A percentile compares a stretch with the other conserved stretches of the same genome.
Conservation (phyloP, 1,284 basidiomycete genomes). For the Rhizopogon parksii region DNA sequence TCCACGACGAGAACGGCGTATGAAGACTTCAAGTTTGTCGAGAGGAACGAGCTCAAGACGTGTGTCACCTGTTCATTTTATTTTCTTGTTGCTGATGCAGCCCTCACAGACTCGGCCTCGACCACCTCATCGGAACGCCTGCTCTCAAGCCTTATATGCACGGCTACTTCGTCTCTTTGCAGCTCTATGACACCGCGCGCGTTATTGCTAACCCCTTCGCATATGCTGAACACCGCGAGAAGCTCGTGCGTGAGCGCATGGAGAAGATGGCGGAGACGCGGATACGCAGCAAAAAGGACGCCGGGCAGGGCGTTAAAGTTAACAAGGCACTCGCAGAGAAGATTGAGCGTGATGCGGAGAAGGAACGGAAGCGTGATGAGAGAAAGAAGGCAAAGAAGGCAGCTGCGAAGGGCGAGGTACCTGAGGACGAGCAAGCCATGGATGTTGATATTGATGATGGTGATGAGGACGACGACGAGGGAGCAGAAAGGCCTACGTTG, state of each 20-base stretch:
- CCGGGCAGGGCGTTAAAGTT: conserved; percentile 56
- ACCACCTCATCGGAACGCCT: conserved; percentile 90
- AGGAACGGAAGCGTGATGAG: conserved; percentile 55
- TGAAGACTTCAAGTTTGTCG: conserved; percentile 97
- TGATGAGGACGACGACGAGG: conserved; percentile 30
- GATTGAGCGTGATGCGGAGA: conserved; percentile 70
- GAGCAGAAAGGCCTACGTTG: conserved; percentile 39
- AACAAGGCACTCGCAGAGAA: conserved; percentile 92
- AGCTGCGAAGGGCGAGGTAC: conserved; percentile 28
- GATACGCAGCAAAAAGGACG: conserved; percentile 75
- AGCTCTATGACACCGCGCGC: conserved; percentile 92
- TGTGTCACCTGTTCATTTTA: conserved; percentile 34
- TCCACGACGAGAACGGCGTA: conserved; percentile 74
- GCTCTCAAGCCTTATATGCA: conserved; percentile 99
- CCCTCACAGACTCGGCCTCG: conserved; percentile 70
- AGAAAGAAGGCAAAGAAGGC: conserved; percentile 44
- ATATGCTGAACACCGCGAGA: conserved; percentile 91
- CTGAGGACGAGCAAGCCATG: conserved; percentile 31
- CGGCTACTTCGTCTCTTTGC: conserved; percentile 95
- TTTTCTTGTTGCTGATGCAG: conserved; percentile 6
- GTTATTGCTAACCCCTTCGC: conserved; percentile 95
- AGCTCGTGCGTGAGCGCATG: conserved; percentile 81
- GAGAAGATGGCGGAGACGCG: conserved; percentile 90
- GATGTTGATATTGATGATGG: conserved; percentile 37
- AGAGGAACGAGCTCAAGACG: conserved; percentile 81